A percentile compares a stretch with the other conserved stretches of the same genome.
phyloP scores from a whole-genome alignment of 306 rosid species.

The Cucumis melo region DNA sequence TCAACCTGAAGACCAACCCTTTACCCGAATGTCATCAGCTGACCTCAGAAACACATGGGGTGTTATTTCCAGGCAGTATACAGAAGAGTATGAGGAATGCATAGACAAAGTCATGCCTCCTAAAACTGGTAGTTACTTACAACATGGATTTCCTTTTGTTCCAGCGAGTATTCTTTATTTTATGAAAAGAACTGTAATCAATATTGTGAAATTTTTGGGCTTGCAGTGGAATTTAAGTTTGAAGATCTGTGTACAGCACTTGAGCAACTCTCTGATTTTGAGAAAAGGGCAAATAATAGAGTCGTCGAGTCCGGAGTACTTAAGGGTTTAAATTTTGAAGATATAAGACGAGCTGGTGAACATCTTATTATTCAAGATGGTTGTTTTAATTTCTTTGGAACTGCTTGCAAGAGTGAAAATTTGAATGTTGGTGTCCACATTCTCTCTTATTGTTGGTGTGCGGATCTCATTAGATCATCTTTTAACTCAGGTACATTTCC shows the following conservation, averaged over 20 bases:
- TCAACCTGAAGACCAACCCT: slow-evolving; percentile 46
- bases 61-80: slow-evolving; percentile 60
- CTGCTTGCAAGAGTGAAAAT: slow-evolving; percentile 40
- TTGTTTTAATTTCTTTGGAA: slow-evolving; percentile 64
- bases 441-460: slow-evolving; percentile 98
- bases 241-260: slow-evolving; percentile 47
- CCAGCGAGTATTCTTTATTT: background rate
- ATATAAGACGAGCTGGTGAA: slow-evolving; percentile 88
- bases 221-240: slow-evolving; percentile 58
- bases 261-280: slow-evolving; percentile 73
- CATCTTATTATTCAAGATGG: slow-evolving; percentile 80
- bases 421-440: slow-evolving; percentile 63
- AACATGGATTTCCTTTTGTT: background rate
- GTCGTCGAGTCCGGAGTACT: slow-evolving; percentile 83
- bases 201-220: slow-evolving; percentile 7
- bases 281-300: slow-evolving; percentile 73
- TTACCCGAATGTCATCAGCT: slow-evolving; percentile 53
- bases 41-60: slow-evolving; percentile 79
- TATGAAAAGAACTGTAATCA: background rate
- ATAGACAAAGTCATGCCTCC: slow-evolving; percentile 60
- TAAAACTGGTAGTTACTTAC: slow-evolving; percentile 29
- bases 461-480: slow-evolving; percentile 81
- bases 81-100: slow-evolving; percentile 90
- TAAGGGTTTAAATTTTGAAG: slow-evolving; percentile 80
- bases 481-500: slow-evolving; percentile 64